Base-by-base conservation (phyloP, 2,329 filamentous ascomycete species). In the Aurifilum marmelostoma region DNA sequence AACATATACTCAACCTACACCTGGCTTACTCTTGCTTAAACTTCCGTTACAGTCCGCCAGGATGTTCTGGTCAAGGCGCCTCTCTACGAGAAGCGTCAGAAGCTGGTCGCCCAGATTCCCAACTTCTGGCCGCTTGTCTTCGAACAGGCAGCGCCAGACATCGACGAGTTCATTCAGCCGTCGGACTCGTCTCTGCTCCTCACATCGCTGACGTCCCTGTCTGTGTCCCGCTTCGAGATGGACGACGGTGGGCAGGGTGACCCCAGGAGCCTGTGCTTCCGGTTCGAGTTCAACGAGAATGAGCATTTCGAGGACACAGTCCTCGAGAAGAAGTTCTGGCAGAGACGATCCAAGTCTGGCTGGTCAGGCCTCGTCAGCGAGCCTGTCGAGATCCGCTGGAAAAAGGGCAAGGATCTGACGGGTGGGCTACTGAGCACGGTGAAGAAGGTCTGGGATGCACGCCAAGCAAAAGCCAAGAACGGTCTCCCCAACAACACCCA, bases 91-190 rank as follows among this genome's bases (percentile, higher is more conserved):
- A 92, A 92, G 82, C 93, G 95, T 77, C 84, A 88, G 73, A 85
- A 88, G 74, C 81, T 93, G 72, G 83, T 96, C 73, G 80, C 87
- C 72, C 85, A 90, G 76, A 94, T 97, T 77, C 88, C 89, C 74
- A 89, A 92, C 83, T 99, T 98, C 88, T 98, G 96, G 96, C 86
- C 92, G n/a, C 88, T 97, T 69, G 94, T 97, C 68, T 87, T 98
- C 78, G 92, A 97, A 83, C 91, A 94, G 82, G 90, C 92, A 2
- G 94, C 94, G 1, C 85, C 87, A 61, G 93, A 97, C 72, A 87
- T 99, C 74, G 94, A 97, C 81, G 90, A 93, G 80, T 94, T 91
- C 84, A 91, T 98, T 77, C 90, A 93, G 78, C 91, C 93, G 58
- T 87, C 87, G 63, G 95, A 98, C 83, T 89, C 90, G 18, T 86